Percentiles rank a stretch among this genome's conserved stretches.
These are phyloP conservation scores for Alternaria metachromatica DNA, from an alignment of 2,329 filamentous ascomycete genomes.

Conservation along the genomic window DNA sequence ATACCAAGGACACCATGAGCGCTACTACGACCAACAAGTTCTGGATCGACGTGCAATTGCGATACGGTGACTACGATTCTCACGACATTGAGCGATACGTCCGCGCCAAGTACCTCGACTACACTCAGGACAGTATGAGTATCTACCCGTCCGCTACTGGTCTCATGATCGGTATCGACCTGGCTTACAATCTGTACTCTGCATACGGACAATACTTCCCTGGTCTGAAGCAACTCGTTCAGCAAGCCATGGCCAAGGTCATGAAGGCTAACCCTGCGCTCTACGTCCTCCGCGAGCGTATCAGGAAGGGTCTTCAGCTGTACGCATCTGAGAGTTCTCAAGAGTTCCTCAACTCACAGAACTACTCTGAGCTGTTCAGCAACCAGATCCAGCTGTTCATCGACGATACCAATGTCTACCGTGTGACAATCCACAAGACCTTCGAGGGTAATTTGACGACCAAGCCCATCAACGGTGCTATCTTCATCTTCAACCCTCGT, in stretches of 20 bases:
- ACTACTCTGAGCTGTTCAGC: conserved; percentile 98
- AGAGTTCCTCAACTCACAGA: conserved; percentile 98
- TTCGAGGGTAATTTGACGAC: conserved; percentile 99
- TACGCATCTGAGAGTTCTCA: conserved; percentile 99
- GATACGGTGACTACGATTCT: conserved; percentile 98
- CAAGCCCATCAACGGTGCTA: conserved; percentile 98
- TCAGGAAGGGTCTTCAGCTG: conserved; percentile 95
- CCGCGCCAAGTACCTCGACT: conserved; percentile 96
- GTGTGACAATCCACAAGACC: conserved; percentile 99
- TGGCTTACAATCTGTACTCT: conserved; percentile 98
- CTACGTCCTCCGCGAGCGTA: conserved; percentile 96
- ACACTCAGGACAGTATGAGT: conserved; percentile 98
- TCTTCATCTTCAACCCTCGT: conserved; percentile 99
- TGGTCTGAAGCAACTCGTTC: conserved; percentile 90
- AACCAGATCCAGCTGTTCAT: conserved; percentile 99
- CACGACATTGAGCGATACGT: conserved; percentile 99
- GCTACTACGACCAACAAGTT: conserved; percentile 97
- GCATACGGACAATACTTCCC: conserved; percentile 99
- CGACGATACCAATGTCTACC: conserved; percentile 98
- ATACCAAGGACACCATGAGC: conserved; percentile 95
- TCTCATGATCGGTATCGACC: conserved; percentile 95
- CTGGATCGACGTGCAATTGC: conserved; percentile 95
- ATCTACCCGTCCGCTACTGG: conserved; percentile 97
- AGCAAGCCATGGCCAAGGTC: conserved; percentile 99
- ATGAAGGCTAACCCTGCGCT: conserved; percentile 99